Base-by-base conservation (phyloP, 306 rosid genomes). In the Astragalus membranaceus region DNA sequence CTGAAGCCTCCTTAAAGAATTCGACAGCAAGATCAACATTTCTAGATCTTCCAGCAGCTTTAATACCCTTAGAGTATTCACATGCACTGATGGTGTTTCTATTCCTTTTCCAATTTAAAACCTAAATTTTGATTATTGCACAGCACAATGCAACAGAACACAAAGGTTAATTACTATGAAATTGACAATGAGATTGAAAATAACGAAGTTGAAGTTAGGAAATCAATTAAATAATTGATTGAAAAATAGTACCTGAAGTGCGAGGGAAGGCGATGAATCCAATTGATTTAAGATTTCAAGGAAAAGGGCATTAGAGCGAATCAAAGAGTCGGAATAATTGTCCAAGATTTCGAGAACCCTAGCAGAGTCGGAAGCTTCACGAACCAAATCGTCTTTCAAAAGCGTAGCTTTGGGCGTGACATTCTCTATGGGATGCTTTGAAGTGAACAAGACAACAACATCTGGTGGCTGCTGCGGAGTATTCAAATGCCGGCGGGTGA, bases 41-140 rank as follows among this genome's bases (percentile, higher is more conserved):
- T 75, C 58, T 80, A 39, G 48, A 55, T 84, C 81, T 77, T 71
- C 96, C 93, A 0, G 96, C 96, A 64, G 69, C 52, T 69, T 58
- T 69, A 67, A 88, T 90, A 56, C 88, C 90, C 81, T 82, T 86
- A 58, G 85, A 62, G 71, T 88, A 93, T 82, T 90, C 96, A 51
- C 20, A 61, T 0, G 69, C 8, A 44, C 72, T 46, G 80, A 87
- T 75, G 7, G 85, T 84, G 67, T 63, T 70, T 62, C 89, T 85
- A 36, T 59, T 72, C 61, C 90, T 85, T 73, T 88, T 83, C 96
- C 96, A 93, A 58, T 80, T 42, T 52, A 93, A 67, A 53, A 93
- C 96, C 96, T 93, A 63, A 68, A 71, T 11, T 37, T 69, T 41
- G 17, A 68, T 60, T 14, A 35, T 48, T 42, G 64, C 14, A 9